Percentiles rank a stretch among this genome's conserved stretches.
These are phyloP conservation scores for Trichomonascaceae sp. DNA, from an alignment of 1,139 yeast species.

Conservation along the genomic window DNA sequence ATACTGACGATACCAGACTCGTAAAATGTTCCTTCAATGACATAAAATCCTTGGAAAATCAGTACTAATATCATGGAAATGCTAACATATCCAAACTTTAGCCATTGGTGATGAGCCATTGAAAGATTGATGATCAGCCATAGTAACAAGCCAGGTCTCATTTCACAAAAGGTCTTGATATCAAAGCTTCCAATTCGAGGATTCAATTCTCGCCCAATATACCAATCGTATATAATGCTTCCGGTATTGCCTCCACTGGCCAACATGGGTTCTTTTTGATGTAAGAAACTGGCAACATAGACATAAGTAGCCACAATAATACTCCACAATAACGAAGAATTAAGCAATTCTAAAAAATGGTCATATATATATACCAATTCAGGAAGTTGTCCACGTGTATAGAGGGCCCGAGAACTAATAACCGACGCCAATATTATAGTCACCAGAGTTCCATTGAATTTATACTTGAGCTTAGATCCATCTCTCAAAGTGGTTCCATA, in stretches of 20 bases:
- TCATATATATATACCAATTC: constrained; percentile 72
- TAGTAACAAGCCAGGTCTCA: constrained; percentile 87
- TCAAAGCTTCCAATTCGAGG: constrained; percentile 86
- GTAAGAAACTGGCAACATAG: constrained; percentile 60
- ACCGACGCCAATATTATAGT: constrained; percentile 43
- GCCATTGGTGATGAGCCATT: constrained; percentile 75
- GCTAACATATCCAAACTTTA: constrained; percentile 50
- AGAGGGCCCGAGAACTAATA: constrained; percentile 46
- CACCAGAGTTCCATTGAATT: constrained; percentile 71
- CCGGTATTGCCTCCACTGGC: constrained; percentile 88
- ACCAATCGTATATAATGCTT: constrained; percentile 79
- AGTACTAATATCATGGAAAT: constrained; percentile 71
- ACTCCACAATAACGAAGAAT: constrained; percentile 60
- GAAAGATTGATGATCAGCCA: constrained; percentile 80
- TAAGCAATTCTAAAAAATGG: constrained; percentile 58
- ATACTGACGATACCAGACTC: constrained; percentile 85
- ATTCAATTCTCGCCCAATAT: constrained; percentile 91
- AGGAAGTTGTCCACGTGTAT: constrained; percentile 56
- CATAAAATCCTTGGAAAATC: constrained; percentile 69
- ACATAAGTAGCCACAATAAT: constrained; percentile 56
- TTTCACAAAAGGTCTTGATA: constrained; percentile 84
- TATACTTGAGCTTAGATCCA: constrained; percentile 62
- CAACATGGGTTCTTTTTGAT: constrained; percentile 56
- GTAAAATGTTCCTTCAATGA: constrained; percentile 85
- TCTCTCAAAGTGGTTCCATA: constrained; percentile 72